Percentiles rank a stretch among this genome's conserved stretches.
phyloP scores from a whole-genome alignment of 2,329 filamentous ascomycete species.

The Talaromyces sp. region DNA sequence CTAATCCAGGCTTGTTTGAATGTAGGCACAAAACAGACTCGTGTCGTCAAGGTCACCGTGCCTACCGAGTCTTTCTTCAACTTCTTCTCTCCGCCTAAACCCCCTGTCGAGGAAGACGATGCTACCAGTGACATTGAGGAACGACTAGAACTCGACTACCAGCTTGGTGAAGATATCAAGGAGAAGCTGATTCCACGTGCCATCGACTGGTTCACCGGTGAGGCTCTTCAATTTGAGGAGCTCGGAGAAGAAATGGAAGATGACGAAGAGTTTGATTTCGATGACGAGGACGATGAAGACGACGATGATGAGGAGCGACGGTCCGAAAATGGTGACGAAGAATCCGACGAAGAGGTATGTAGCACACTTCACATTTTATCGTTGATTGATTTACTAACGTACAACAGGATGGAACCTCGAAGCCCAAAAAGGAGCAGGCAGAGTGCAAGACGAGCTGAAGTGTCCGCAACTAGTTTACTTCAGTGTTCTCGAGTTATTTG shows the following conservation, averaged over 20 bases:
- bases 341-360: slow-evolving; percentile 54
- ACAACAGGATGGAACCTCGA: slow-evolving; percentile 75
- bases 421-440: slow-evolving; percentile 89
- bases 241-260: slow-evolving; percentile 80
- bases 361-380: neutral
- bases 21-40: slow-evolving; percentile 95
- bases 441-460: slow-evolving; percentile 93
- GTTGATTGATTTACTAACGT: slow-evolving; percentile 25
- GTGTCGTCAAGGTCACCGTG: slow-evolving; percentile 98
- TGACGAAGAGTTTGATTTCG: slow-evolving; percentile 84
- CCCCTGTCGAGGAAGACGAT: slow-evolving; percentile 68
- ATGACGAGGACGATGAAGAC: slow-evolving; percentile 85
- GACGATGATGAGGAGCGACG: slow-evolving; percentile 81
- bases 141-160: slow-evolving; percentile 96
- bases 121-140: slow-evolving; percentile 91
- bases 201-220: slow-evolving; percentile 99
- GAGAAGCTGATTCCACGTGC: slow-evolving; percentile 98
- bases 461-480: neutral
- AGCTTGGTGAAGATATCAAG: slow-evolving; percentile 98
- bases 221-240: slow-evolving; percentile 95
- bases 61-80: slow-evolving; percentile 99
- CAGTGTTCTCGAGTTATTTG: neutral
- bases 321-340: slow-evolving; percentile 65
- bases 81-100: slow-evolving; percentile 95
- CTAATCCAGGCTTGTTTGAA: slow-evolving; percentile 18